A percentile compares a stretch with the other conserved stretches of the same genome.
These are phyloP conservation scores for Penicillium cataractarum DNA, from an alignment of 495 filamentous ascomycete species.

Conservation along the genomic window DNA sequence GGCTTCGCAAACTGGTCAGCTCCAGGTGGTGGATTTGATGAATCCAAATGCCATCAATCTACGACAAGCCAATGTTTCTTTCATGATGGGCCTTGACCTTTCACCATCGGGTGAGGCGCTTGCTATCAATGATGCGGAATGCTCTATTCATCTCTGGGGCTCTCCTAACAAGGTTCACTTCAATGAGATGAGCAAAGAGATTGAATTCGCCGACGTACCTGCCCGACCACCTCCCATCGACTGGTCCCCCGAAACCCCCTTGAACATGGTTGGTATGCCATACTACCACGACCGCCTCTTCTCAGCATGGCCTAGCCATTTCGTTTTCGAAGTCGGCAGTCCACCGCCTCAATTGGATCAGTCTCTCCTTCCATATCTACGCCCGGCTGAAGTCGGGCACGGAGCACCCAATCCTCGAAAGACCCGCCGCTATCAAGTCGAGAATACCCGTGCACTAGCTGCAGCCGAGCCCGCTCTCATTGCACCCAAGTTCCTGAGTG, in stretches of 20 bases:
- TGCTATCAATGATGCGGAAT: slow-evolving; percentile 77
- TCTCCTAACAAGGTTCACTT: slow-evolving; percentile 89
- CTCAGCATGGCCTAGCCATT: slow-evolving; percentile 86
- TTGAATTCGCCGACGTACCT: slow-evolving; percentile 73
- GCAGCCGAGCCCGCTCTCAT: slow-evolving; percentile 57
- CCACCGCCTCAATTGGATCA: slow-evolving; percentile 78
- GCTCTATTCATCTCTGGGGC: slow-evolving; percentile 86
- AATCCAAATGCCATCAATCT: slow-evolving; percentile 88
- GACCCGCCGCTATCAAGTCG: slow-evolving; percentile 76
- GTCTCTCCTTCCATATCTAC: slow-evolving; percentile 67
- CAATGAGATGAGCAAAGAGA: slow-evolving; percentile 77
- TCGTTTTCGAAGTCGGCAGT: slow-evolving; percentile 80
- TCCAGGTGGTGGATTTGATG: slow-evolving; percentile 93
- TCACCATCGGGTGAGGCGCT: slow-evolving; percentile 90
- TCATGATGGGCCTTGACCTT: slow-evolving; percentile 77
- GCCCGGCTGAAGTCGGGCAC: slow-evolving; percentile 68
- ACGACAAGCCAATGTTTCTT: slow-evolving; percentile 79
- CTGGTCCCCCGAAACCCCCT: slow-evolving; percentile 75
- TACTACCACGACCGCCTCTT: slow-evolving; percentile 86
- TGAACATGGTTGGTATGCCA: slow-evolving; percentile 88
- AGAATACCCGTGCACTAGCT: slow-evolving; percentile 65
- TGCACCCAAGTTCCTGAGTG: slow-evolving; percentile 89
- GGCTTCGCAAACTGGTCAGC: slow-evolving; percentile 83
- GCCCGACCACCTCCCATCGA: slow-evolving; percentile 56
- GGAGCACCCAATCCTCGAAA: slow-evolving; percentile 79